Base-by-base conservation (phyloP, 306 rosid species). In the Trichosanthes cucumerina region DNA sequence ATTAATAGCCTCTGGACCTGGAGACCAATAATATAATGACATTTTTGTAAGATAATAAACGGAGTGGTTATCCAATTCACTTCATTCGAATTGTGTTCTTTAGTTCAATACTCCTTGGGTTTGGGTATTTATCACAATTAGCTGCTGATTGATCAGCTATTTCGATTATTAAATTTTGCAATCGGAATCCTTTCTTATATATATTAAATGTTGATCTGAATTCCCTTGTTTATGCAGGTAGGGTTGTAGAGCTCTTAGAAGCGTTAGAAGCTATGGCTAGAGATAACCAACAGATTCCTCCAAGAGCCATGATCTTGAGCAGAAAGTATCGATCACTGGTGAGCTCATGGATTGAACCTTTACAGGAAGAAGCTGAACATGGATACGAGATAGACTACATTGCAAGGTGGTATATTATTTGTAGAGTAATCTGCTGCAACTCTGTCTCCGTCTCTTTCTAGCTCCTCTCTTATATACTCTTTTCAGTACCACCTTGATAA, bases 281-380 rank as follows among this genome's bases (percentile, higher is more conserved):
- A 83, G 97, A 94, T 82, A 88, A 87, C 81, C 97, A 88, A 80
- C 73, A 70, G 59, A 87, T 94, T 79, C 98, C 98, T 39, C 86
- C 95, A 43, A 89, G 98, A 36, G 98, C 97, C 85, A 90, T 94
- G 98, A 88, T 92, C 76, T 87, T 89, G 89, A 94, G 95, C 89
- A 92, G 91, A 88, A 94, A 92, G 86, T 94, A 94, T 85, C 86
- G 98, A 46, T 89, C 97, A 70, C 82, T 94, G 52, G 97, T 92
- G 80, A 94, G 98, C 87, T 94, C 97, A 66, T 94, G 98, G 98
- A 89, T 94, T 89, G 98, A 94, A 86, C 98, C 98, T 80, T 86
- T 94, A 81, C 97, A 92, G 81, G 96, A 92, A 68, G 98, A 94
- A 89, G 97, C 97, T 68, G 98, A 92, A 81, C 96, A 91, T 84